phyloP scores from a whole-genome alignment of 2,329 filamentous ascomycete species.

The Penicillium sp. region DNA sequence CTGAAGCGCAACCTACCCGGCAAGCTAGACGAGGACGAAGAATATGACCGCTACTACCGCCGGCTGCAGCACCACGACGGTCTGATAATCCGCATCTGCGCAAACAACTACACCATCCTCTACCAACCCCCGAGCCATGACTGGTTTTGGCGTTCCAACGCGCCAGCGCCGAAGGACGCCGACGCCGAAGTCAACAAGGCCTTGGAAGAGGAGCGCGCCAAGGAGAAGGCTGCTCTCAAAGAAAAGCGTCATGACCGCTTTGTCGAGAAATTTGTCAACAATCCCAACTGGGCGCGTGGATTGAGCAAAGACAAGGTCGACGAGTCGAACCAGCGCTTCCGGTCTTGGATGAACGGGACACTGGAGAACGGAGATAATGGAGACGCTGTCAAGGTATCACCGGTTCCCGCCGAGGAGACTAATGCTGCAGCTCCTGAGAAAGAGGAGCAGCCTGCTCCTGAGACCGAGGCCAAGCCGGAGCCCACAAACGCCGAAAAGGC shows the following conservation, averaged over 20 bases:
- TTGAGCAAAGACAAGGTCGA: constrained; percentile 52
- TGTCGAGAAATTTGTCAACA: constrained; percentile 54
- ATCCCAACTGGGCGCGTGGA: constrained; percentile 53
- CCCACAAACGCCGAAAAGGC: neutral
- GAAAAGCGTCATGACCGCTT: constrained; percentile 50
- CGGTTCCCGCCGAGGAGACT: constrained; percentile 11
- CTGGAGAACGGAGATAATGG: constrained; percentile 15
- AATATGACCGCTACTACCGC: constrained; percentile 56
- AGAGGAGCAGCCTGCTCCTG: constrained; percentile 20
- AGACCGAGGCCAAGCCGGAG: constrained; percentile 16
- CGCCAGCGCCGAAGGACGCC: constrained; percentile 19
- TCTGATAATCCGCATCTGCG: constrained; percentile 70
- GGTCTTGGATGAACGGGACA: constrained; percentile 46
- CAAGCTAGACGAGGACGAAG: constrained; percentile 62
- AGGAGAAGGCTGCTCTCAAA: constrained; percentile 36
- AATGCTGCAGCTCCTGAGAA: constrained; percentile 11
- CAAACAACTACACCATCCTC: constrained; percentile 77
- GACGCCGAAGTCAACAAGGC: constrained; percentile 26
- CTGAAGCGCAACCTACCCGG: constrained; percentile 69
- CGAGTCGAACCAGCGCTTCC: constrained; percentile 48
- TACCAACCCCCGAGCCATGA: constrained; percentile 71
- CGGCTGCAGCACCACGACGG: constrained; percentile 65
- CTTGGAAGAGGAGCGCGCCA: constrained; percentile 34
- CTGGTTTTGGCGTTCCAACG: constrained; percentile 61
- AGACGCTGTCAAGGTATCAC: neutral